Evolutionary conservation across 306 rosid species (phyloP).

Genomic region (Cucurbita pepo): DNA sequence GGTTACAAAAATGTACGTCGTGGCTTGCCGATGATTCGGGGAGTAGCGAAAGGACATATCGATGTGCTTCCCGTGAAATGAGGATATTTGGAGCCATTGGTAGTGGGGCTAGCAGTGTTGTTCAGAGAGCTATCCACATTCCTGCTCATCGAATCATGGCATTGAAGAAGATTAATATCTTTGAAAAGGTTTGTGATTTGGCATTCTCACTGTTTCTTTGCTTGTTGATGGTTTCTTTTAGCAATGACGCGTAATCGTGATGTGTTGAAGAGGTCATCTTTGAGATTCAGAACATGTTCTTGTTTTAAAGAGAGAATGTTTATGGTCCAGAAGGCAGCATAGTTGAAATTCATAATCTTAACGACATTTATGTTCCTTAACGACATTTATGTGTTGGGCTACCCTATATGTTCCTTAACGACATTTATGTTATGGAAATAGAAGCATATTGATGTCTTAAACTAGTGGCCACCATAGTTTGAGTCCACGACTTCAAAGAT

Average conservation of each 20-base stretch:
- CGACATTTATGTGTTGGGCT: not conserved
- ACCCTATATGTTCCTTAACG: not conserved
- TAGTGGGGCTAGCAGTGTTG: constrained; percentile 92
- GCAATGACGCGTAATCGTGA: not conserved
- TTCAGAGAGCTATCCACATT: constrained; percentile 90
- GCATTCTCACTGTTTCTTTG: not conserved
- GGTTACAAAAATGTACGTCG: constrained; percentile 77
- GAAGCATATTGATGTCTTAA: not conserved
- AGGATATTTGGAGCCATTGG: constrained; percentile 91
- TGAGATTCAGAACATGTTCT: not conserved
- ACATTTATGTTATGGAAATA: not conserved
- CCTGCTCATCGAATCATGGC: constrained; percentile 78
- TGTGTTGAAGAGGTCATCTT: not conserved
- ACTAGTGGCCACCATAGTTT: too few relatives aligned
- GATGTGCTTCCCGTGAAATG: constrained; percentile 75
- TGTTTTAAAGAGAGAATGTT: not conserved
- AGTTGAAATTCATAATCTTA: not conserved
- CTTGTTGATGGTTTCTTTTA: not conserved
- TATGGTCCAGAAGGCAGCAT: not conserved
- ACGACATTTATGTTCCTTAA: not conserved
- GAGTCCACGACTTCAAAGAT: not conserved
- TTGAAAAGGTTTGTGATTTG: constrained; percentile 55
- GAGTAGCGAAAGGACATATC: constrained; percentile 49
- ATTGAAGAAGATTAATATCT: constrained; percentile 81
- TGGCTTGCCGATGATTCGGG: constrained; percentile 27